Evolutionary conservation across 2,329 filamentous ascomycete species (phyloP), one percentile per base, ranked within the genome.

Genomic region (Plenodomus lindquistii): DNA sequence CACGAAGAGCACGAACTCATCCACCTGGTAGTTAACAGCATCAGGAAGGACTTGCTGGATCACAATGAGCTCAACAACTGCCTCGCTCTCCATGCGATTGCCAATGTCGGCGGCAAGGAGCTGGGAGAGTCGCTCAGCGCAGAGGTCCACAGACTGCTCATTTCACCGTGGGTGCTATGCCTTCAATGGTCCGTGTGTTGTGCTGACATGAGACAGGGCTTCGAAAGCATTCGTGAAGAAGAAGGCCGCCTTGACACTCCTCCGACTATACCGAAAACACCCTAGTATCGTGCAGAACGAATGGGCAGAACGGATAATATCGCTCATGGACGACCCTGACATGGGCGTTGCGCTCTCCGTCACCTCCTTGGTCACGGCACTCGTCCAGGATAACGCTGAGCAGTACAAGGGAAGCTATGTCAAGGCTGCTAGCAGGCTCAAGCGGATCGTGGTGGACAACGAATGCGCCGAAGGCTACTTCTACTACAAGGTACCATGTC

Each of bases 171-270:
- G 67, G 88, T 81, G 27, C 27, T 24, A 5, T 24, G 10, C 6
- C 5, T 6, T 24, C 22, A 10, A 24, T 24, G 22, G 4, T 11
- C 15, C 6, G 15, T 31, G 10, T 5, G 22, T 15, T 31, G 27
- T 15, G 44, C 66, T 73, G 46, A 73, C 50, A 37, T 44, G 34
- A 20, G 27, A 15, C 42, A 86, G 83, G 37, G 86, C 86, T 8
- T 97, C 93, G 1, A 99, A 97, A 74, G 86, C 94, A 0, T 99
- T 99, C 62, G 94, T 99, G 51, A 99, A 99, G 81, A 99, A 99
- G 77, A 99, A 99, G 80, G 93, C 94, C 1, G 94, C 94, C 6
- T 79, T 99, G 43, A 99, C 94, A 0, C 81, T 99, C 29, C 83
- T 99, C 45, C 88, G 94, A 45, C 77, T 99, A 5, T 99, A 97